Conservation (phyloP, 2,329 filamentous ascomycete genomes). For the Dryadomyces quercivorus region DNA sequence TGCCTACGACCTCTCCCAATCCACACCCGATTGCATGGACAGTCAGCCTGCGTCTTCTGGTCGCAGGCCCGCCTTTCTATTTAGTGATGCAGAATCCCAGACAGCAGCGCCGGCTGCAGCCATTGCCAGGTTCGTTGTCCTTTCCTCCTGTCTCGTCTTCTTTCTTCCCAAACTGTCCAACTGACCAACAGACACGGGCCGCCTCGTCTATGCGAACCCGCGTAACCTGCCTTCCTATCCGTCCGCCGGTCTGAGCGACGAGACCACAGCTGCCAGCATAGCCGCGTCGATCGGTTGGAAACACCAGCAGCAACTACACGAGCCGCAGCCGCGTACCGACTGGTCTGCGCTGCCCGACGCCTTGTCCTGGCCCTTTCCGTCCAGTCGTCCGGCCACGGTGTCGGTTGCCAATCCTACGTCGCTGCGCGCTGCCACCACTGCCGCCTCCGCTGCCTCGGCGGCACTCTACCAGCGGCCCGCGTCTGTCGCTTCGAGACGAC, state of each 20-base stretch:
- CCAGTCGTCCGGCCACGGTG: neutral
- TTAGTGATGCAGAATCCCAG: constrained; percentile 5
- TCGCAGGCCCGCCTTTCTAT: constrained; percentile 5
- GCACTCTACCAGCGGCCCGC: neutral
- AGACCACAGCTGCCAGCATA: constrained; percentile 54
- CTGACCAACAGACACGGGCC: constrained; percentile 17
- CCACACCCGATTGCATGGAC: neutral
- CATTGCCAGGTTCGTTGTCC: neutral
- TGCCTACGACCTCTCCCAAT: neutral
- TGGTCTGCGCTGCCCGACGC: constrained; percentile 14
- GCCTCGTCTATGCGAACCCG: constrained; percentile 59
- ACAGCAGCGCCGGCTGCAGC: neutral
- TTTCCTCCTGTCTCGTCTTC: neutral
- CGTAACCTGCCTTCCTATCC: constrained; percentile 66
- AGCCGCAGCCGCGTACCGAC: neutral
- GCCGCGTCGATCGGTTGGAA: constrained; percentile 61
- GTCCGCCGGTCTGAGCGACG: constrained; percentile 45
- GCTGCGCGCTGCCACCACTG: constrained; percentile 9
- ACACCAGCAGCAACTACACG: neutral
- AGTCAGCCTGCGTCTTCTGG: neutral
- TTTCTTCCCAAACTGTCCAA: no score
- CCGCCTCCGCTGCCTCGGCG: constrained; percentile 9
- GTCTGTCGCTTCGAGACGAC: constrained; percentile 3
- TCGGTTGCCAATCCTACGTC: constrained; percentile 4
- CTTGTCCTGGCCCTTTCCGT: constrained; percentile 7